These are phyloP conservation scores for Lyophyllum shimeji DNA, from an alignment of 768 basidiomycete genomes.

Conservation along the genomic window DNA sequence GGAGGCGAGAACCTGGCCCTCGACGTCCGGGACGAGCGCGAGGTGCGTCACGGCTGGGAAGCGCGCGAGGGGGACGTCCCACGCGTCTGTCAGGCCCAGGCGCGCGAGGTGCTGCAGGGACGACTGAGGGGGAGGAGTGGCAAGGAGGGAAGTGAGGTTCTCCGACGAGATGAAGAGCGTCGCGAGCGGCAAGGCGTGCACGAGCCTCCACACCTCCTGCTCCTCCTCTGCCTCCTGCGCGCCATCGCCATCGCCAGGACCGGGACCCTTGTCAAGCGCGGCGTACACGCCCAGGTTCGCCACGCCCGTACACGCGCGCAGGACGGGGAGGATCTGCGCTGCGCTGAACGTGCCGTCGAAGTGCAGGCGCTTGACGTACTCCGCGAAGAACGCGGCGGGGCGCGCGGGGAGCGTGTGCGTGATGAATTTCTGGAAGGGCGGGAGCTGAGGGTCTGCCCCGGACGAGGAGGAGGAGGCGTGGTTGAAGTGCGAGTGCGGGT, in stretches of 20 bases:
- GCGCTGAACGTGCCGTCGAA: constrained; percentile 4
- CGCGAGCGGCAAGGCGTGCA: background rate
- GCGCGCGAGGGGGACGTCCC: constrained; percentile 5
- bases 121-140: constrained; percentile 2
- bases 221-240: constrained; percentile 5
- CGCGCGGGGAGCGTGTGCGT: constrained; percentile 6
- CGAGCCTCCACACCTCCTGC: background rate
- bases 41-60: constrained; percentile 18
- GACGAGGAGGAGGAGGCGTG: too few relatives aligned
- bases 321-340: constrained; percentile 5
- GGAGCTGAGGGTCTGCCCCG: constrained; percentile 1
- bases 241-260: too few relatives aligned
- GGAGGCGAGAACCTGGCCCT: constrained; percentile 2
- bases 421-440: constrained; percentile 11
- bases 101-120: constrained; percentile 7
- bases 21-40: constrained; percentile 10
- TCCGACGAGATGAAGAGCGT: constrained; percentile 11
- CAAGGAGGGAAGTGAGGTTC: constrained; percentile 5
- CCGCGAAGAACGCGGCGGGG: constrained; percentile 14
- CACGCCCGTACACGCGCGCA: constrained; percentile 12
- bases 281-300: constrained; percentile 17
- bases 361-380: constrained; percentile 12
- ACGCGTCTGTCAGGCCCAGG: constrained; percentile 10
- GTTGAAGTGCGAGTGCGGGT: background rate
- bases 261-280: too few relatives aligned